Evolutionary conservation across 495 filamentous ascomycete genomes (phyloP), one percentile per base, ranked within the genome.

Genomic region (Hypoxylon rickii): DNA sequence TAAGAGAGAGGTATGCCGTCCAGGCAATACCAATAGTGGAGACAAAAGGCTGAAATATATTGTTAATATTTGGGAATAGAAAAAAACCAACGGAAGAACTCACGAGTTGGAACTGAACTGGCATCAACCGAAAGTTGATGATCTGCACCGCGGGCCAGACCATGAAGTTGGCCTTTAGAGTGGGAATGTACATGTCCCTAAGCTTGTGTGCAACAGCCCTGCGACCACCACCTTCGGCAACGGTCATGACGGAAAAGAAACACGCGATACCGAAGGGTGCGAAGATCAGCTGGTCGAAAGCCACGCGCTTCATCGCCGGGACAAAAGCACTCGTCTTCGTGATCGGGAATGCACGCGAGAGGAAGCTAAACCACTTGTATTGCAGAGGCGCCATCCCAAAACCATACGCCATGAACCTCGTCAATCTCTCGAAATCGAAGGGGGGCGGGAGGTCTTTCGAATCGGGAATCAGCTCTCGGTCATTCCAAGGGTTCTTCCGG

Each of bases 1-100:
- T 94, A 3, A 99, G 80, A 0, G 92, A 97, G 19, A 99, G 83
- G 69, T 97, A 99, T 17, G 91, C 92, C n/a, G 95, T 99, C 95
- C 95, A 99, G 39, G 91, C 92, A 61, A 99, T 97, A 80, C 95
- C 95, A 49, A 99, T 76, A 19, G 89, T 93, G 3, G 92, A 96
- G 10, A 97, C 95, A 68, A 99, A 97, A 1, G 95, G 95, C 94
- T 97, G 56, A 31, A 53, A 21, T 2, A 37, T 12, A 15, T 7
- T 32, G 36, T 51, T 5, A 64, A 55, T 15, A 56, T 50, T 15
- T 17, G 29, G 57, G 46, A 46, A 37, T 2, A 18, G 15, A 38
- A 10, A 45, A 47, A 13, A 45, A 15, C 2, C 15, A n/a, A 37
- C 31, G 13, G 22, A 39, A 7, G 49, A 54, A 82, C 93, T 83